Conservation (phyloP, 202 grass and related monocot genomes). For the Saccharum hybrid region DNA sequence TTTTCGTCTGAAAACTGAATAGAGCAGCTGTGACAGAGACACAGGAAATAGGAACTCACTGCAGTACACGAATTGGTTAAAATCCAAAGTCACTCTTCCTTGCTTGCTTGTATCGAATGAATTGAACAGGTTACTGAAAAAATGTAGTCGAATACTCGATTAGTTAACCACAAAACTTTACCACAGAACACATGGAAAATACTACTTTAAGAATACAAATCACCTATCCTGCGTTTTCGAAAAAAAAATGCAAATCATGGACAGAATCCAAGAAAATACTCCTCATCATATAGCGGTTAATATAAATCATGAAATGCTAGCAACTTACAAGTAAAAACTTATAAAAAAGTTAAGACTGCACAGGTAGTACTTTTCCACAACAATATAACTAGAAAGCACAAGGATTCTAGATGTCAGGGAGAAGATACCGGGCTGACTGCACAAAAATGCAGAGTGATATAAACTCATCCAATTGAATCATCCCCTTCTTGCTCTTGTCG, state of each 20-base stretch:
- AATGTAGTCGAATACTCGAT: not conserved
- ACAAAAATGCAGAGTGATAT: slow-evolving; percentile 89
- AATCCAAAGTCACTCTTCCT: slow-evolving; percentile 83
- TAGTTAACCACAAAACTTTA: not conserved
- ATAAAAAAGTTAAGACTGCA: not conserved
- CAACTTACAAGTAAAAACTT: not conserved
- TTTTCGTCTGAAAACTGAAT: not conserved
- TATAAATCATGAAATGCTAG: not conserved
- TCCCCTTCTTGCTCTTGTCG: slow-evolving; percentile 87
- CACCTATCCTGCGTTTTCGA: too few species aligned
- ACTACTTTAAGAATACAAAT: not conserved
- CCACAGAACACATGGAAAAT: not conserved
- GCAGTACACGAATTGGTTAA: slow-evolving; percentile 90
- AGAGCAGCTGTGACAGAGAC: slow-evolving; percentile 6
- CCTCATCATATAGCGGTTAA: not conserved
- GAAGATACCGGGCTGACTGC: slow-evolving; percentile 80
- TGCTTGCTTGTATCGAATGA: slow-evolving; percentile 81
- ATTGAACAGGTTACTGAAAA: slow-evolving; percentile 73
- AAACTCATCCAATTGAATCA: slow-evolving; percentile 81
- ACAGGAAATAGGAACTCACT: slow-evolving; percentile 59
- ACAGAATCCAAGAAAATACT: not conserved
- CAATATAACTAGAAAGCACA: not conserved
- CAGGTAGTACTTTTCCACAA: not conserved
- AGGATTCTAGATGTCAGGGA: slow-evolving; percentile 2
- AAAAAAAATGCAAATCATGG: not conserved